These are phyloP conservation scores for Globisporangium viniferum DNA, from an alignment of 352 stramenopile genomes.

Conservation along the genomic window DNA sequence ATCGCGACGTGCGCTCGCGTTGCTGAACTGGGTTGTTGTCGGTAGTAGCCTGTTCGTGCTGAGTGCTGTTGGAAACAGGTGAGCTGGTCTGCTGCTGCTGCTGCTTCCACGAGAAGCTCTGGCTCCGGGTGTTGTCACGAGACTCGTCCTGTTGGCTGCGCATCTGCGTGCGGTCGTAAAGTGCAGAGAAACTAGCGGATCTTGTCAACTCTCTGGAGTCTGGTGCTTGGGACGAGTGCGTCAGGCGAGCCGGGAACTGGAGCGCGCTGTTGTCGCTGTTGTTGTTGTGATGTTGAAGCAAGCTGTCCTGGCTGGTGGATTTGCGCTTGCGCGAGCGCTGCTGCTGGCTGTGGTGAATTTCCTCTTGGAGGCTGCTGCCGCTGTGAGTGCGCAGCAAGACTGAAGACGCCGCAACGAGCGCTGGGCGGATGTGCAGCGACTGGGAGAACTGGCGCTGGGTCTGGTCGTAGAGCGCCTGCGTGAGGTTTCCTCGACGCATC, in stretches of 20 bases:
- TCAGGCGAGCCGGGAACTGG: neutral
- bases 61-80: neutral
- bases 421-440: neutral
- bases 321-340: conserved; percentile 14
- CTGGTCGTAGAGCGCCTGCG: neutral
- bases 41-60: neutral
- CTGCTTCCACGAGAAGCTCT: conserved; percentile 1
- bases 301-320: neutral
- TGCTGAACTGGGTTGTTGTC: conserved; percentile 8
- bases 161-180: neutral
- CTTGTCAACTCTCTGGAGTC: neutral
- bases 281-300: neutral
- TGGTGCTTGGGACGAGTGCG: neutral
- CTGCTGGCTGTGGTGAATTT: neutral
- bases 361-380: neutral
- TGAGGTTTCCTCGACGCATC: neutral
- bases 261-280: neutral
- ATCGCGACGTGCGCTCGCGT: conserved; percentile 42
- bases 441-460: conserved; percentile 3
- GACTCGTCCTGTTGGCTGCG: neutral
- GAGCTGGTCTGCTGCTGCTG: neutral
- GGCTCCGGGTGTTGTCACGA: neutral
- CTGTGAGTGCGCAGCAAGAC: neutral
- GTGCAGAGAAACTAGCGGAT: neutral
- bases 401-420: neutral